Base-by-base conservation (phyloP, 495 filamentous ascomycete species). In the Daldinia decipiens region DNA sequence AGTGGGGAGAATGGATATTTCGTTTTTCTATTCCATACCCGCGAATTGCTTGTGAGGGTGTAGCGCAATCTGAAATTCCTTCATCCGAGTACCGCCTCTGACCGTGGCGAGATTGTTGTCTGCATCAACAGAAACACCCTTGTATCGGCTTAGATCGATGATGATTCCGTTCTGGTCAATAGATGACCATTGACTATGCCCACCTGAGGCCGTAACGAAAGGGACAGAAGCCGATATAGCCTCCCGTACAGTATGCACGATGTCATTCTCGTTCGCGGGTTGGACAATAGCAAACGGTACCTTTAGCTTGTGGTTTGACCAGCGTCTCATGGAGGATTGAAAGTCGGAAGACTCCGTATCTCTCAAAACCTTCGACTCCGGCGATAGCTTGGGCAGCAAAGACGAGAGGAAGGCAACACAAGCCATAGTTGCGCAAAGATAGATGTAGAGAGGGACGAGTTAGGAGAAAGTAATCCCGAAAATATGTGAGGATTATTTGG, bases 121-220 rank as follows among this genome's bases (percentile, higher is more conserved):
- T 3, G 57, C 43, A 40, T 79, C 74, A n/a, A 79, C 47, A 0
- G 55, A 38, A 45, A 80, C 60, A 19, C 59, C 47, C 45, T 71
- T 76, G 62, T 65, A 77, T 11, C 53, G 51, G 43, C 73, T 65
- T 13, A 82, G 56, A 56, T 82, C 79, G 58, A 82, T 70, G n/a
- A 80, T 66, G 26, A 79, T 62, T 32, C 79, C 79, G 15, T 67
- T 62, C 36, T 73, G 58, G 4, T 34, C 59, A 17, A 71, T 63
- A 19, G 74, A 76, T 2, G 79, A 81, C 77, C 78, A 81, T 13
- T 52, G 21, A 67, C 77, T 80, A 62, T 78, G 76, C 5, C 79
- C 79, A 26, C 78, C 79, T 5, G 67, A 66, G 45, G 53, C 72
- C 3, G 77, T n/a, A 17, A 80, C 77, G 54, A 80, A 78, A n/a